Evolutionary conservation across 192 early-diverging fungal species (phyloP).

Genomic region (Coemansia sp.): DNA sequence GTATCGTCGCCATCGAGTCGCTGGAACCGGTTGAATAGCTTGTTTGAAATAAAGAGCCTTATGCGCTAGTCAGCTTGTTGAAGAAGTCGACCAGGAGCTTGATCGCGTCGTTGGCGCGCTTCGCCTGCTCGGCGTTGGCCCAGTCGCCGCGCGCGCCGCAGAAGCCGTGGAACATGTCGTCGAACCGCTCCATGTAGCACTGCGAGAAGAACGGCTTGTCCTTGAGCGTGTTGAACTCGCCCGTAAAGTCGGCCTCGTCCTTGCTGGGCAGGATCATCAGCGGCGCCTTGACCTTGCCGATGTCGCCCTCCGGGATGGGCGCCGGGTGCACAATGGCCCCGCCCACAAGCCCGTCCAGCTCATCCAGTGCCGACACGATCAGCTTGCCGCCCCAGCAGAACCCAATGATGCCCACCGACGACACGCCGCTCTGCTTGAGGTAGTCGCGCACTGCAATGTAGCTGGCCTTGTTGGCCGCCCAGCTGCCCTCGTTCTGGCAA

Average conservation of each 20-base stretch:
- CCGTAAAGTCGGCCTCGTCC: slow-evolving; percentile 50
- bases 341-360: slow-evolving; percentile 45
- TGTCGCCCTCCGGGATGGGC: slow-evolving; percentile 46
- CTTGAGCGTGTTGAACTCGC: slow-evolving; percentile 22
- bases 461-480: slow-evolving; percentile 13
- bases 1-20: slow-evolving; percentile 64
- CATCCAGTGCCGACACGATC: slow-evolving; percentile 42
- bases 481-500: slow-evolving; percentile 18
- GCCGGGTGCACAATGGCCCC: slow-evolving; percentile 63
- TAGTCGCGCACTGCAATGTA: slow-evolving; percentile 4
- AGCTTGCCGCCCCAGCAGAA: slow-evolving; percentile 71
- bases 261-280: slow-evolving; percentile 57
- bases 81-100: slow-evolving; percentile 50
- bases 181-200: slow-evolving; percentile 54
- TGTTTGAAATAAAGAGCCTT: too few relatives aligned
- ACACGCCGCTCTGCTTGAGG: slow-evolving; percentile 45
- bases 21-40: slow-evolving; percentile 54
- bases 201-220: slow-evolving; percentile 49
- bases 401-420: slow-evolving; percentile 52
- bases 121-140: slow-evolving; percentile 29
- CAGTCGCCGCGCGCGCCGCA: slow-evolving; percentile 57
- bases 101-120: slow-evolving; percentile 53
- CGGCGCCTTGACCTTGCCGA: slow-evolving; percentile 52
- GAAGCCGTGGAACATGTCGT: slow-evolving; percentile 55
- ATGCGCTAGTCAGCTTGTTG: neutral